These are phyloP conservation scores for Cladophialophora chaetospira DNA, from an alignment of 2,329 filamentous ascomycete species.

Conservation along the genomic window DNA sequence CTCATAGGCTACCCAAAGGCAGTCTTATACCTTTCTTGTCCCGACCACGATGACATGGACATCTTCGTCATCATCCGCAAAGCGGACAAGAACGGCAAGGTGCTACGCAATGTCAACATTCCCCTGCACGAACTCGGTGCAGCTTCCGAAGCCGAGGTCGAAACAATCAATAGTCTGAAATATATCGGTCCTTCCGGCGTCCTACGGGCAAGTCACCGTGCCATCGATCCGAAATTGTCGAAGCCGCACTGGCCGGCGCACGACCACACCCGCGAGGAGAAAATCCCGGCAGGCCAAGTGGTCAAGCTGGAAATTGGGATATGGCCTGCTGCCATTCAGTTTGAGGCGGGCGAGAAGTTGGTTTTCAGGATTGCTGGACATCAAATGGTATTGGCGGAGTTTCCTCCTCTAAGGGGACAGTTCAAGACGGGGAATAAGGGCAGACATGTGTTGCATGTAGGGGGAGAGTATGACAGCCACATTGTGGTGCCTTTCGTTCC, in stretches of 20 bases:
- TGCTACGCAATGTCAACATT: conserved; percentile 47
- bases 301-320: conserved; percentile 53
- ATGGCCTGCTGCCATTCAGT: conserved; percentile 51
- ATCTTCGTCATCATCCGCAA: conserved; percentile 51
- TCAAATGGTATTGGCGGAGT: conserved; percentile 46
- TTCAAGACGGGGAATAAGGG: conserved; percentile 12
- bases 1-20: conserved; percentile 53
- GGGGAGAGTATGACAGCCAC: neutral
- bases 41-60: conserved; percentile 47
- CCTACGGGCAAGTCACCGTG: conserved; percentile 48
- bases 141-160: conserved; percentile 37
- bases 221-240: conserved; percentile 40
- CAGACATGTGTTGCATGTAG: conserved; percentile 9
- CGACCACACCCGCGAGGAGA: conserved; percentile 45
- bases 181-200: conserved; percentile 48
- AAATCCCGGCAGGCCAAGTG: conserved; percentile 44
- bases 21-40: conserved; percentile 49
- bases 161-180: conserved; percentile 44
- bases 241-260: conserved; percentile 31
- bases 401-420: conserved; percentile 18
- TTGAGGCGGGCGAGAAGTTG: conserved; percentile 44
- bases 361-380: conserved; percentile 38
- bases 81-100: conserved; percentile 45
- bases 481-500: conserved; percentile 6
- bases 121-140: conserved; percentile 40